Evolutionary conservation across 768 basidiomycete species (phyloP), one percentile per base, ranked within the genome.

Genomic region (Kwoniella europaea): DNA sequence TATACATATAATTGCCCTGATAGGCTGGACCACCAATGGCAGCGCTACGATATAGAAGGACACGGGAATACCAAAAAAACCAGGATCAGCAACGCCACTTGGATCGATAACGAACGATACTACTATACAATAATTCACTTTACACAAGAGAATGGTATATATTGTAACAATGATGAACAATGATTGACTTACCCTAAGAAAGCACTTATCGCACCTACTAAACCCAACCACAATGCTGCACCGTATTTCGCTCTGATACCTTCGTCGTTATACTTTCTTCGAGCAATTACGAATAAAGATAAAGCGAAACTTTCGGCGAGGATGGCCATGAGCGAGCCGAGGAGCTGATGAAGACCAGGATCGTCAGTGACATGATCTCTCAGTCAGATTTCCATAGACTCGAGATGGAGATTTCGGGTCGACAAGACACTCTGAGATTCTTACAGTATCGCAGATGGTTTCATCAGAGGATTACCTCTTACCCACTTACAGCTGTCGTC

Each of bases 11-110:
- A 9, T 59, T 58, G 0, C 74, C 79, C 15, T 65, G 63, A 64
- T 71, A 78, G 24, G 59, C 61, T 12, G 79, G 79, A 5, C 75
- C 79, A 12, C 79, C 76, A 43, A 75, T 65, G 15, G 66, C 71
- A 3, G 70, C 71, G 24, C 68, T 69, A 18, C 61, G 27, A 27
- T 27, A 27, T 27, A 62, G 50, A 16, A 18, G 7, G 6, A 10
- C 42, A 62, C 43, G 15, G 42, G 24, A 2, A n/a, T n/a, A 13
- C 15, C 35, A 22, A 13, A 15, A 15, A n/a, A 5, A 24, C 24
- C 24, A 24, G 24, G 24, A 24, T 24, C 24, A 24, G 24, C 24
- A 24, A 24, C 24, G 24, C 24, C 24, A 24, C 24, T 24, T 24
- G 24, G 24, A 24, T 24, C 24, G 24, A 27, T 27, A 27, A 27